Evolutionary conservation across 1,284 basidiomycete species (phyloP).

Genomic region (Ustilago curta): DNA sequence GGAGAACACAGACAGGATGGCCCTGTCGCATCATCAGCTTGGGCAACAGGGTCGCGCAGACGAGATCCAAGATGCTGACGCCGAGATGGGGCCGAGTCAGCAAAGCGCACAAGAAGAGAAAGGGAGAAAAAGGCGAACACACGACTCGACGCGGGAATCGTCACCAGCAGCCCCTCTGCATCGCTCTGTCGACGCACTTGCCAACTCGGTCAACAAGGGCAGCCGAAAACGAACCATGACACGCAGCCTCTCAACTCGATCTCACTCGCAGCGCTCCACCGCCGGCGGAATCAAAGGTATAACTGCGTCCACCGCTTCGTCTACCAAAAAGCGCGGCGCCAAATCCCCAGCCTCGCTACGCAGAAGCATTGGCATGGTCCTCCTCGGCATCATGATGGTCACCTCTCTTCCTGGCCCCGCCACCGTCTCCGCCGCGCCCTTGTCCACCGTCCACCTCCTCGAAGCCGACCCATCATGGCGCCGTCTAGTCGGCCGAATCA

Average conservation of each 20-base stretch:
- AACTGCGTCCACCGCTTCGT: background rate
- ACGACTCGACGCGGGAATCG: conserved; percentile 22
- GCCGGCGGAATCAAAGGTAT: background rate
- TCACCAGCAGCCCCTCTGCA: conserved; percentile 18
- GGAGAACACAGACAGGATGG: conserved; percentile 13
- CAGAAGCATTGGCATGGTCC: conserved; percentile 41
- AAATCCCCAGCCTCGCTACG: conserved; percentile 41
- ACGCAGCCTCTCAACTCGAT: conserved; percentile 23
- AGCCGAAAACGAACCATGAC: conserved; percentile 21
- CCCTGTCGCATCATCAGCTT: conserved; percentile 40
- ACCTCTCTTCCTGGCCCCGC: conserved; percentile 12
- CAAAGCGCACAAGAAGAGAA: background rate
- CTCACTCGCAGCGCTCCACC: conserved; percentile 14
- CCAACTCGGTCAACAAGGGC: background rate
- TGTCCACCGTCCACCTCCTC: background rate
- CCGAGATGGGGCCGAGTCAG: background rate
- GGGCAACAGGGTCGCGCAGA: conserved; percentile 3
- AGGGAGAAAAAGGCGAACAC: conserved; percentile 7
- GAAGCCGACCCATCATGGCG: conserved; percentile 12
- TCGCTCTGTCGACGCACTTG: conserved; percentile 22
- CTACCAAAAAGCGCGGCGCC: conserved; percentile 25
- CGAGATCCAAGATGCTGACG: background rate
- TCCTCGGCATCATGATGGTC: conserved; percentile 43
- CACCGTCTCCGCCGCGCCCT: conserved; percentile 8
- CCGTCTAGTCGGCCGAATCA: conserved; percentile 58